Evolutionary conservation across 2,329 filamentous ascomycete species (phyloP).

Genomic region (Escovopsis weberi): DNA sequence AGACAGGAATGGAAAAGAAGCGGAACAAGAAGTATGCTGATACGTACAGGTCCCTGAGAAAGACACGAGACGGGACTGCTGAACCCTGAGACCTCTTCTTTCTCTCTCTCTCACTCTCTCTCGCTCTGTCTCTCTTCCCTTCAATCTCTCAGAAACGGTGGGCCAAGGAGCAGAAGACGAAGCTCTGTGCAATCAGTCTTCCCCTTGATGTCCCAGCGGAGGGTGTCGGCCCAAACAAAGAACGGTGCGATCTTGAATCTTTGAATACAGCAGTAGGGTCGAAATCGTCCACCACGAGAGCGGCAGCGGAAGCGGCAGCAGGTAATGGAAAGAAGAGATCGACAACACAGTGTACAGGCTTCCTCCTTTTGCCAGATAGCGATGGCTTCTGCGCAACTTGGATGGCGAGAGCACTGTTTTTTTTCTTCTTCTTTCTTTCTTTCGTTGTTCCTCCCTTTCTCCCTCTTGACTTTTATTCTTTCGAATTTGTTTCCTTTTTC

Average conservation of each 20-base stretch:
- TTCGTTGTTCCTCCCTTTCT: neutral
- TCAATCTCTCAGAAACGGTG: conserved; percentile 6
- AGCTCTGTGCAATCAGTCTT: conserved; percentile 46
- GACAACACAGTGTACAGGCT: neutral
- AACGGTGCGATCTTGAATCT: too few relatives aligned
- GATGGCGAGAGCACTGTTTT: neutral
- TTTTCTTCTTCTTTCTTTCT: neutral
- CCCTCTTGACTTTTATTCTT: too few relatives aligned
- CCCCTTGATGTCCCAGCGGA: conserved; percentile 5
- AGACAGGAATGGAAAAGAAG: conserved; percentile 10
- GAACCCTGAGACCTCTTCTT: conserved; percentile 1
- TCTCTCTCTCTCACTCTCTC: conserved; percentile 1
- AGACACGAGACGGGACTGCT: neutral
- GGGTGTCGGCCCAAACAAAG: conserved; percentile 5
- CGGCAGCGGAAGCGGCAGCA: neutral
- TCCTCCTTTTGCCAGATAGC: too few relatives aligned
- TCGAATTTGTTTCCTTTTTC: too few relatives aligned
- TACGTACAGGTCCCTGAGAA: conserved; percentile 39
- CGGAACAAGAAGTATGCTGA: conserved; percentile 27
- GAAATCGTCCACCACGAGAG: neutral
- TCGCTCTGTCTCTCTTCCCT: conserved; percentile 2
- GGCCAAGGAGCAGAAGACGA: conserved; percentile 33
- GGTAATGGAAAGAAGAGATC: neutral
- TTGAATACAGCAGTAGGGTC: neutral
- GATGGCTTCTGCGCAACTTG: too few relatives aligned